Percentiles rank a stretch among this genome's conserved stretches.
These are phyloP conservation scores for Aphanomyces cochlioides DNA, from an alignment of 352 stramenopile genomes.

Conservation along the genomic window DNA sequence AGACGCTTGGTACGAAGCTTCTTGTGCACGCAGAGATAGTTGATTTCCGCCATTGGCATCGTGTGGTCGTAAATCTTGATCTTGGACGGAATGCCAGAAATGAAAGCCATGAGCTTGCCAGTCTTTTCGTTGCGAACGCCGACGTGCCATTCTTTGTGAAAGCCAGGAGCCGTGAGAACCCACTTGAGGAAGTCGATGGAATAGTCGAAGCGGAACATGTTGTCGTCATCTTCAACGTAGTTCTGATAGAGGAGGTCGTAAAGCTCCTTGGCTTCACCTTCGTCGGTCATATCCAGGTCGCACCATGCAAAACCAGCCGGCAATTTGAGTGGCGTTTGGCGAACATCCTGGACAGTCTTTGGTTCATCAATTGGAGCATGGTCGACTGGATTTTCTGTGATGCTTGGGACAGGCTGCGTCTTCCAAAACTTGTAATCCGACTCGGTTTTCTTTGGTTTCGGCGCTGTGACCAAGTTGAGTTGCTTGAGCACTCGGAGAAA, in stretches of 20 bases:
- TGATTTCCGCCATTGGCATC: conserved; percentile 92
- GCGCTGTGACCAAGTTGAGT: conserved; percentile 46
- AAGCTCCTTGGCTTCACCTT: conserved; percentile 81
- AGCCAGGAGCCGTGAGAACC: conserved; percentile 93
- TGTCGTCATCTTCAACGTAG: conserved; percentile 99
- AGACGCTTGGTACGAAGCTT: conserved; percentile 95
- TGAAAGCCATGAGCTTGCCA: conserved; percentile 96
- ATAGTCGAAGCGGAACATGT: conserved; percentile 95
- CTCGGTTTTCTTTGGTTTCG: conserved; percentile 31
- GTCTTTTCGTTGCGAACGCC: conserved; percentile 90
- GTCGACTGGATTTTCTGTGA: conserved; percentile 60
- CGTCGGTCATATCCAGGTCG: conserved; percentile 85
- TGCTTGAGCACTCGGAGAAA: conserved; percentile 65
- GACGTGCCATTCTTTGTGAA: conserved; percentile 91
- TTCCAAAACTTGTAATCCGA: conserved; percentile 87
- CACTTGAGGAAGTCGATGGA: conserved; percentile 79
- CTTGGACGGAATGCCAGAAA: conserved; percentile 92
- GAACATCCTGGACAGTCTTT: conserved; percentile 88
- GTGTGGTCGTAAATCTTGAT: conserved; percentile 55
- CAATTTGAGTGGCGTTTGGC: conserved; percentile 93
- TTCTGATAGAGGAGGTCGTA: conserved; percentile 97
- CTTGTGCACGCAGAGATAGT: conserved; percentile 99
- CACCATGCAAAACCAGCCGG: conserved; percentile 93
- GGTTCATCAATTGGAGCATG: conserved; percentile 91
- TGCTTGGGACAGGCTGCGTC: conserved; percentile 81